Evolutionary conservation across 2,329 filamentous ascomycete genomes (phyloP).

Genomic region (Fusarium albidum): DNA sequence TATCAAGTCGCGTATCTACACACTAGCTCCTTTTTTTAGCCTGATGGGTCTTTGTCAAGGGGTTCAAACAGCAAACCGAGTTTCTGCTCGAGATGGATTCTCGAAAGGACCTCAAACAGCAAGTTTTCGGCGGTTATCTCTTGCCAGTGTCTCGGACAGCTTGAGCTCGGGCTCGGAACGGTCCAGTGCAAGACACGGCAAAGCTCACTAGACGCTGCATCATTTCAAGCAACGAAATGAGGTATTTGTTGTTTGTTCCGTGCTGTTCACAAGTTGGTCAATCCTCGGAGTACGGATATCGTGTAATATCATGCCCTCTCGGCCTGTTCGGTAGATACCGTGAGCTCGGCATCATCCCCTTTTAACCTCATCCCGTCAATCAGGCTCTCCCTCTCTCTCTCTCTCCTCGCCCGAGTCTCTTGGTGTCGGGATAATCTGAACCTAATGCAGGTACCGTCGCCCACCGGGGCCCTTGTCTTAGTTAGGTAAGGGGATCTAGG

Average conservation of each 20-base stretch:
- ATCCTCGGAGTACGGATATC: neutral
- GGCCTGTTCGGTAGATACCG: conserved; percentile 11
- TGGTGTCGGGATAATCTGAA: conserved; percentile 9
- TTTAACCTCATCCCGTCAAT: conserved; percentile 7
- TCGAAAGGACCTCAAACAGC: too few species aligned
- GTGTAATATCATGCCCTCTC: conserved; percentile 4
- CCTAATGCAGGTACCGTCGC: conserved; percentile 35
- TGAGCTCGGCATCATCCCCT: conserved; percentile 16
- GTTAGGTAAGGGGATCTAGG: conserved; percentile 24
- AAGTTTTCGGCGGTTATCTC: too few species aligned
- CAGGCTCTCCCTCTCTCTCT: neutral
- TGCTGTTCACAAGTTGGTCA: too few species aligned
- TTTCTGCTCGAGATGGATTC: neutral
- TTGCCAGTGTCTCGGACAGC: too few species aligned
- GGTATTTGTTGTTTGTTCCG: too few species aligned
- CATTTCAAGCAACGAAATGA: too few species aligned
- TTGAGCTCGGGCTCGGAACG: too few species aligned
- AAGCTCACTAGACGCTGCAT: too few species aligned
- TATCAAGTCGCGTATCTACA: conserved; percentile 21
- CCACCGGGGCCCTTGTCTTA: conserved; percentile 14
- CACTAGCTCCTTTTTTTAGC: conserved; percentile 8
- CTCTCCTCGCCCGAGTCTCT: too few species aligned
- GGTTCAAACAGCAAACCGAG: neutral
- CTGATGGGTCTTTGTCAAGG: conserved; percentile 4
- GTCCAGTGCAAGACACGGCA: too few species aligned